These are phyloP conservation scores for Prasinococcaceae sp. DNA, from an alignment of 139 green algal genomes.

Conservation along the genomic window DNA sequence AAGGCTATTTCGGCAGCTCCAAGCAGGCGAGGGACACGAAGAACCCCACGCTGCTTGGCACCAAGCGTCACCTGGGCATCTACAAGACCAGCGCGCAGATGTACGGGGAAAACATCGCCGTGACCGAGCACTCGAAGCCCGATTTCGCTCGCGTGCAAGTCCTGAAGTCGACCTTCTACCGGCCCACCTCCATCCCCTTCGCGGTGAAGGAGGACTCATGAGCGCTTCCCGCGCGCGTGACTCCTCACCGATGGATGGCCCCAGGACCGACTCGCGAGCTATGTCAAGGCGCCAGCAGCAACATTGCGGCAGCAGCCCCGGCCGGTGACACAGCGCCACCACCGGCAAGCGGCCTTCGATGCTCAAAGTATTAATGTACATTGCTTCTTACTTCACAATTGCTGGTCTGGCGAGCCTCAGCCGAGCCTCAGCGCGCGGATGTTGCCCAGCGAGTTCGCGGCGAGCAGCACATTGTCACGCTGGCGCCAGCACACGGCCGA, in stretches of 20 bases:
- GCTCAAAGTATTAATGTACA: too few species aligned
- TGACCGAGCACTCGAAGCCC: slow-evolving; percentile 4
- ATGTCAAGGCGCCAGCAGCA: too few species aligned
- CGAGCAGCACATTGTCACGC: slow-evolving; percentile 27
- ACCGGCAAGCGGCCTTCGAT: too few species aligned
- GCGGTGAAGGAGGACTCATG: too few species aligned
- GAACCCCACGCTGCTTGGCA: slow-evolving; percentile 7
- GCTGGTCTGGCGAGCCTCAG: too few species aligned
- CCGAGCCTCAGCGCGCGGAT: slow-evolving; percentile 28
- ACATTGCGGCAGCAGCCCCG: too few species aligned
- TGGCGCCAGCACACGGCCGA: slow-evolving; percentile 45
- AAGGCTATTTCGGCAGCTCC: neutral
- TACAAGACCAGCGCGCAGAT: slow-evolving; percentile 1
- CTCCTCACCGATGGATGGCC: too few species aligned
- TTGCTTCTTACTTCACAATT: too few species aligned
- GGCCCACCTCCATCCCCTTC: neutral
- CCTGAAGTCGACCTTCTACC: slow-evolving; percentile 9
- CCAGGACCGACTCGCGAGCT: too few species aligned
- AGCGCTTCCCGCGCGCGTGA: too few species aligned
- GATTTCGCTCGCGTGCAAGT: neutral
- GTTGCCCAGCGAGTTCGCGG: slow-evolving; percentile 42
- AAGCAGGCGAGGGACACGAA: slow-evolving; percentile 8
- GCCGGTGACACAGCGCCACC: too few species aligned
- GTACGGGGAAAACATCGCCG: neutral
- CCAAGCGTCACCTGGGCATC: neutral